Conservation (phyloP, 768 basidiomycete genomes). For the Lactifluus volemus region DNA sequence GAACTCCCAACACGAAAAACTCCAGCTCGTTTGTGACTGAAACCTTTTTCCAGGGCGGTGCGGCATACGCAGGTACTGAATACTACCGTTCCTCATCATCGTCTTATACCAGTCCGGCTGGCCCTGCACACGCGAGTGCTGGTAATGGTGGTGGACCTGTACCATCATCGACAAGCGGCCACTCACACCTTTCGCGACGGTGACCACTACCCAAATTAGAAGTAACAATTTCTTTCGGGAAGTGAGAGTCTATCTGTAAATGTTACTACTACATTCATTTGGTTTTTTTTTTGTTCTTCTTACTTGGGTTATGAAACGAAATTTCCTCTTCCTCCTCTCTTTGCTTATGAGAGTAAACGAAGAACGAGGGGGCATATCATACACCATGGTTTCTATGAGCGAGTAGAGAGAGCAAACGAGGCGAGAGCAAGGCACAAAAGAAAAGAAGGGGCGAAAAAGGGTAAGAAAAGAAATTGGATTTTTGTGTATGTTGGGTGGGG, state of each 20-base stretch:
- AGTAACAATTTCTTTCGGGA: too few species aligned
- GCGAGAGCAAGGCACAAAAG: neutral
- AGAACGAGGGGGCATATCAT: slow-evolving; percentile 5
- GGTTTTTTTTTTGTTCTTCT: too few species aligned
- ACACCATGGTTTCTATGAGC: slow-evolving; percentile 11
- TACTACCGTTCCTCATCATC: neutral
- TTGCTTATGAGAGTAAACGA: neutral
- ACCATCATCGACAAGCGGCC: neutral
- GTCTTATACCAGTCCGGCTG: neutral
- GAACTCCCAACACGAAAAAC: too few species aligned
- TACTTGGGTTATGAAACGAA: neutral
- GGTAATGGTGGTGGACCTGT: neutral
- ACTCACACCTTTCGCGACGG: neutral
- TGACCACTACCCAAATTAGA: neutral
- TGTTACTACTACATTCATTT: neutral
- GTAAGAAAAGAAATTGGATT: neutral
- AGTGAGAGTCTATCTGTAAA: too few species aligned
- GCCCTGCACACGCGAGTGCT: neutral
- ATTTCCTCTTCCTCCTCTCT: neutral
- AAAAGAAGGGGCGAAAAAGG: neutral
- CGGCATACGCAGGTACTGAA: neutral
- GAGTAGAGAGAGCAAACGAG: slow-evolving; percentile 1
- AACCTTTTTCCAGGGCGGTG: neutral
- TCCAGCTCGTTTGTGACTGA: neutral
- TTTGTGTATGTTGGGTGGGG: neutral